A percentile compares a stretch with the other conserved stretches of the same genome.
Evolutionary conservation across 441 rosid genomes (phyloP).

Genomic region (Croton setiger): DNA sequence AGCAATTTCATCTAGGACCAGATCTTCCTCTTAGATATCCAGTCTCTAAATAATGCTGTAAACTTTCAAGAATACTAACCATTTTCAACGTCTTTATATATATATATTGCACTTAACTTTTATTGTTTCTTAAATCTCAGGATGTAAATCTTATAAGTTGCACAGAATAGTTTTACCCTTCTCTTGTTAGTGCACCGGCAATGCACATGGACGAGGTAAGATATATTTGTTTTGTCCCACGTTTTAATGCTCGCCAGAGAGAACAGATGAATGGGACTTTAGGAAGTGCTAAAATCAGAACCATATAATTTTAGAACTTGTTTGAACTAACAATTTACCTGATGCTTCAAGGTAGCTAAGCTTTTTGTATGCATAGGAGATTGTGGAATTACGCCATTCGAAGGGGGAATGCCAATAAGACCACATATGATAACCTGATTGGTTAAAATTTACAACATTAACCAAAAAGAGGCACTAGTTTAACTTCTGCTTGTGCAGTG

Average conservation of each 20-base stretch:
- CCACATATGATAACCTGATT: slow-evolving; percentile 65
- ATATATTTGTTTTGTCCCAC: neutral
- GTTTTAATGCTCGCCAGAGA: neutral
- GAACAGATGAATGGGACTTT: neutral
- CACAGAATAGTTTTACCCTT: neutral
- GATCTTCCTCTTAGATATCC: neutral
- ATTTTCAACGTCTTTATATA: no score
- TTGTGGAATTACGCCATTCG: slow-evolving; percentile 83
- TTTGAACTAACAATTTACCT: slow-evolving; percentile 35
- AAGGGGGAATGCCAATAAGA: slow-evolving; percentile 77
- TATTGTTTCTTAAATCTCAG: neutral
- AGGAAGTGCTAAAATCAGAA: slow-evolving; percentile 6
- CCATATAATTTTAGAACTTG: slow-evolving; percentile 4
- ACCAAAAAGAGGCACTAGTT: neutral
- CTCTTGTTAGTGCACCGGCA: neutral
- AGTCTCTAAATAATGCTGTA: neutral
- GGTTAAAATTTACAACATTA: slow-evolving; percentile 15
- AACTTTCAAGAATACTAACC: neutral
- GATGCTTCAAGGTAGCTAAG: slow-evolving; percentile 76
- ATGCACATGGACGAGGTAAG: neutral
- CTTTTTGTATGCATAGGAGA: slow-evolving; percentile 86
- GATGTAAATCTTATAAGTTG: neutral
- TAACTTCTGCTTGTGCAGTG: neutral
- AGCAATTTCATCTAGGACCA: neutral
- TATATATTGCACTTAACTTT: neutral